Conservation (phyloP, 176 grass and related monocot genomes). For the Microstegium vimineum region DNA sequence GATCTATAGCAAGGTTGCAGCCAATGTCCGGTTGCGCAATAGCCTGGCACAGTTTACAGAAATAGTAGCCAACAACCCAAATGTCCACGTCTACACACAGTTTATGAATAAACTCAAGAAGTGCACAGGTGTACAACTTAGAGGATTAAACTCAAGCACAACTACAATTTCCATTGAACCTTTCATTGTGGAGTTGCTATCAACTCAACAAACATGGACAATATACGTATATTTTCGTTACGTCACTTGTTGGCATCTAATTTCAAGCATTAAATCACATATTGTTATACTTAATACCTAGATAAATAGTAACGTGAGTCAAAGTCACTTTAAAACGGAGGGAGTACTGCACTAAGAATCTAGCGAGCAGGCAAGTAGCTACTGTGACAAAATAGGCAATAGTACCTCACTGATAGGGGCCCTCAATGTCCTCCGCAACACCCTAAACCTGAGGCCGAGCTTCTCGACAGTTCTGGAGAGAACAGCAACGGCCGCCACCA, state of each 20-base stretch:
- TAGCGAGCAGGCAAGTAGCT: neutral
- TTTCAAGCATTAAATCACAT: neutral
- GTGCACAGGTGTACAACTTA: neutral
- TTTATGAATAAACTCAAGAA: neutral
- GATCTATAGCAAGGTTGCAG: neutral
- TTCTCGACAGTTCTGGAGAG: slow-evolving; percentile 72
- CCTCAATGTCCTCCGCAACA: slow-evolving; percentile 54
- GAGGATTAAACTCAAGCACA: neutral
- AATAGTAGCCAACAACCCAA: neutral
- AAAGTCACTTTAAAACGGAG: too few species aligned
- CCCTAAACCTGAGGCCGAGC: slow-evolving; percentile 66
- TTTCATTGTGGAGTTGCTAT: neutral
- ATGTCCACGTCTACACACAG: neutral
- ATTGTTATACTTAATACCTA: too few species aligned
- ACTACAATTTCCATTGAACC: neutral
- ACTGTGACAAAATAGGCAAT: neutral
- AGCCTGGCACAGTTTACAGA: neutral
- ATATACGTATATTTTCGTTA: neutral
- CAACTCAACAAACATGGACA: neutral
- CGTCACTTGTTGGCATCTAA: neutral
- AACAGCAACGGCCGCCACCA: slow-evolving; percentile 40
- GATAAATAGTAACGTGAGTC: too few species aligned
- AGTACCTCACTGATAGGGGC: slow-evolving; percentile 59
- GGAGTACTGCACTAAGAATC: neutral
- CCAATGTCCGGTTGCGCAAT: neutral